Percentiles rank a stretch among this genome's conserved stretches.
Evolutionary conservation across 139 green algal genomes (phyloP).

Genomic region (Chlorella ohadii): DNA sequence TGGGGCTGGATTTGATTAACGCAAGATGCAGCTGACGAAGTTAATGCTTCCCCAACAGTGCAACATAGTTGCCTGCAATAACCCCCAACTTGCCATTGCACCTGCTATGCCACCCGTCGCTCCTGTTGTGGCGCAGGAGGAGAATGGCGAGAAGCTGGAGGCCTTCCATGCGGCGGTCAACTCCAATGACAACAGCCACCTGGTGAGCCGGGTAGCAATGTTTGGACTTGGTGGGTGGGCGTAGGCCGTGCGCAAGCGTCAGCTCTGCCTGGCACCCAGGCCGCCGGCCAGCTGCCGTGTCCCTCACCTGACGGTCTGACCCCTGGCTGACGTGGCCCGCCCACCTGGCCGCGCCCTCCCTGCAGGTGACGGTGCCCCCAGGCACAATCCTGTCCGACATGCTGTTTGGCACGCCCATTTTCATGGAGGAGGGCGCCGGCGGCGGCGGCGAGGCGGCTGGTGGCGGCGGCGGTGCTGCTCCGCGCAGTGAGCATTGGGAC

Average conservation of each 20-base stretch:
- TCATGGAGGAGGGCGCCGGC: slow-evolving; percentile 56
- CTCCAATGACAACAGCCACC: slow-evolving; percentile 93
- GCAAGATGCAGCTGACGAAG: too few species aligned
- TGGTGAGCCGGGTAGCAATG: slow-evolving; percentile 80
- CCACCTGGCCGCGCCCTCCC: too few species aligned
- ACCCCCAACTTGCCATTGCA: too few species aligned
- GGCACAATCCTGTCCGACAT: slow-evolving; percentile 92
- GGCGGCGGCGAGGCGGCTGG: slow-evolving; percentile 37
- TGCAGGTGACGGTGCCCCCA: slow-evolving; percentile 71
- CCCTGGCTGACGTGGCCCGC: too few species aligned
- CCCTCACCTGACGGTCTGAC: too few species aligned
- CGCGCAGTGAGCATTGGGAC: slow-evolving; percentile 30
- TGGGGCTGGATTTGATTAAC: too few species aligned
- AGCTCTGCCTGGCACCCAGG: too few species aligned
- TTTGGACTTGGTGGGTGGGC: too few species aligned
- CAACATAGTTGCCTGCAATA: too few species aligned
- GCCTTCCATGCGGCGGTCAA: slow-evolving; percentile 95
- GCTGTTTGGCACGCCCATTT: slow-evolving; percentile 92
- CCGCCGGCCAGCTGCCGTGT: too few species aligned
- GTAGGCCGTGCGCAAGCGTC: too few species aligned
- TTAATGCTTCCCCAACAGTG: too few species aligned
- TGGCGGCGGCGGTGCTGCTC: slow-evolving; percentile 41
- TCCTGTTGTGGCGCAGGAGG: slow-evolving; percentile 40
- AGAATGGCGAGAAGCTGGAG: slow-evolving; percentile 93
- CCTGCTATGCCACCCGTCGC: background rate